Base-by-base conservation (phyloP, 2,329 filamentous ascomycete species). In the Leptoxyphium fumago region DNA sequence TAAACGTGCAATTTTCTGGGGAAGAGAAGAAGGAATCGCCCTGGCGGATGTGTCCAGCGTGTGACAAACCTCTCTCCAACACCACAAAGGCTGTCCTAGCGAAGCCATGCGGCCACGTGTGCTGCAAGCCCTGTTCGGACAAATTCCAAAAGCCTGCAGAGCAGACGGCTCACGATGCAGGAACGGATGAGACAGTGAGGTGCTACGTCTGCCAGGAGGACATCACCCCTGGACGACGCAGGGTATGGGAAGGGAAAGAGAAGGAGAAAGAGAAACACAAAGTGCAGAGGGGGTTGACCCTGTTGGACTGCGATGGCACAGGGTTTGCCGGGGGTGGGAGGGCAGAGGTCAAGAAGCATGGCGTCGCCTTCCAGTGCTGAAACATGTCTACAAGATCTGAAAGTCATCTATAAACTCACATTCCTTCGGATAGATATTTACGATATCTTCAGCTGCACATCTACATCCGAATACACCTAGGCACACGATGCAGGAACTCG, bases 181-280 rank as follows among this genome's bases (percentile, higher is more conserved):
- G 70, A 29, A 63, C 66, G 9, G 71, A 78, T 45, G 68, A 69
- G 11, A 69, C 72, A 2, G 62, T 64, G 9, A 65, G 72, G 41
- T 96, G 91, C 63, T 95, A 86, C 61, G 87, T 95, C 5, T 96
- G 89, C 56, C 84, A 94, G 48, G 73, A 75, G 34, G 78, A 87
- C 55, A 64, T 95, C n/a, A 79, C 77, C 7, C 50, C 56, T 17
- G 51, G 55, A 13, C 48, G 18, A 28, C 47, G 47, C 29, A 29
- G 34, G 18, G 53, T 48, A 6, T 50, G 52, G 39, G 54, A 54
- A 17, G 48, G 42, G 2, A 55, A 52, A 18, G 58, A 57, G 10
- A 49, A 50, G 13, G 56, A 57, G 40, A 67, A 66, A 28, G 64
- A 66, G 38, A 75, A 75, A 52, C 48, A 44, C 34, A 75, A 68